Evolutionary conservation across 1,139 yeast genomes (phyloP).

Genomic region (Yueomyces sp.): DNA sequence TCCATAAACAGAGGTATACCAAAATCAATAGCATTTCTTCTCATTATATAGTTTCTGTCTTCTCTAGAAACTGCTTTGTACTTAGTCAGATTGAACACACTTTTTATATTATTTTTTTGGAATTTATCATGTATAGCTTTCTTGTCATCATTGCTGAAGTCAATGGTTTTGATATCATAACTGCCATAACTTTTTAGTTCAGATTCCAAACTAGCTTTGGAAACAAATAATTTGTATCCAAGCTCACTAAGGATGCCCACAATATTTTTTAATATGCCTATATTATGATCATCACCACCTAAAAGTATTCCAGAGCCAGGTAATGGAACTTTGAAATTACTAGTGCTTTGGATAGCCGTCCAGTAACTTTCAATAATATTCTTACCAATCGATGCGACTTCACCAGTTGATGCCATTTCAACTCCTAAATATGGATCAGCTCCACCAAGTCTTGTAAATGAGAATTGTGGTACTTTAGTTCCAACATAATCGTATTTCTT

Average conservation of each 20-base stretch:
- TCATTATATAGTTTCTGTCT: constrained; percentile 92
- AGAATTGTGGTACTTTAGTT: constrained; percentile 94
- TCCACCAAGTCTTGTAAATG: constrained; percentile 95
- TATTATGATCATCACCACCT: constrained; percentile 70
- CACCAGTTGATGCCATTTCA: constrained; percentile 98
- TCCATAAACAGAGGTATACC: constrained; percentile 94
- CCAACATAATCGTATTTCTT: constrained; percentile 63
- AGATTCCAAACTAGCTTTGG: constrained; percentile 56
- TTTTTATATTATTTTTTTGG: constrained; percentile 69
- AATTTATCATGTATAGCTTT: constrained; percentile 87
- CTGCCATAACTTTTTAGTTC: constrained; percentile 44
- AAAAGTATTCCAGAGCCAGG: constrained; percentile 84
- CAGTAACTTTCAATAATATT: constrained; percentile 86
- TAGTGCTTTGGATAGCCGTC: constrained; percentile 92
- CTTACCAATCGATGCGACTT: constrained; percentile 89
- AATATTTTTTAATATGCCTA: constrained; percentile 46
- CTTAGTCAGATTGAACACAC: constrained; percentile 84
- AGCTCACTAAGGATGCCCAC: constrained; percentile 57
- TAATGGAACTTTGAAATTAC: constrained; percentile 88
- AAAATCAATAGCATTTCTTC: constrained; percentile 97
- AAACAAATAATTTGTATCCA: constrained; percentile 62
- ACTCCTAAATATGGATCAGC: constrained; percentile 98
- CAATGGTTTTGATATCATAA: constrained; percentile 48
- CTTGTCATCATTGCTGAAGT: constrained; percentile 86
- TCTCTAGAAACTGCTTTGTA: constrained; percentile 75